Evolutionary conservation across 345 rosid species (phyloP).

Genomic region (Citrus reticulata): DNA sequence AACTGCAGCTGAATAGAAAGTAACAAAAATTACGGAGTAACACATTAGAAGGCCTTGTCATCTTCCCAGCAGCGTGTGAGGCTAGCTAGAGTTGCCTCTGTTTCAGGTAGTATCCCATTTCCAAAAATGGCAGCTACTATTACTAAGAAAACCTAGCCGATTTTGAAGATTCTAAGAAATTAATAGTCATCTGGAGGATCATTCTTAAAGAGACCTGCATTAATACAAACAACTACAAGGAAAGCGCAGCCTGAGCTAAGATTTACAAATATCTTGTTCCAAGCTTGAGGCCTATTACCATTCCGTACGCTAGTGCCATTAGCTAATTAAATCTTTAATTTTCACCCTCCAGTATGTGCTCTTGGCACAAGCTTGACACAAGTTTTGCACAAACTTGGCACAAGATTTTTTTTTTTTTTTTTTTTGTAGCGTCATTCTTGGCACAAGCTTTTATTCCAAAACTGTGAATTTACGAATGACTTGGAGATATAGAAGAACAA

Average conservation of each 20-base stretch:
- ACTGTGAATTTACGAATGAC: too few relatives aligned
- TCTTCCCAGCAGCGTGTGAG: constrained; percentile 95
- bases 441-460: too few relatives aligned
- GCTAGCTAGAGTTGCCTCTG: constrained; percentile 84
- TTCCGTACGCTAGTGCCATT: too few relatives aligned
- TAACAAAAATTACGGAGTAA: constrained; percentile 60
- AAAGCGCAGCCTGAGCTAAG: constrained; percentile 87
- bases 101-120: constrained; percentile 92
- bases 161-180: constrained; percentile 50
- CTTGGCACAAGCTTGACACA: too few relatives aligned
- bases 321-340: too few relatives aligned
- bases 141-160: constrained; percentile 61
- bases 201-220: constrained; percentile 68
- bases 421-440: too few relatives aligned
- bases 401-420: too few relatives aligned
- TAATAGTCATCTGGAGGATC: constrained; percentile 48
- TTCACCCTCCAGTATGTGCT: too few relatives aligned
- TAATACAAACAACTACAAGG: constrained; percentile 79
- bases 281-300: too few relatives aligned
- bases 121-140: constrained; percentile 90
- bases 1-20: constrained; percentile 75
- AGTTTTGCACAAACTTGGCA: too few relatives aligned
- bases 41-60: constrained; percentile 86
- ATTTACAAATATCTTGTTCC: neutral
- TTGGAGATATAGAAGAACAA: too few relatives aligned